A percentile compares a stretch with the other conserved stretches of the same genome.
These are phyloP conservation scores for Eragrostis curvula DNA, from an alignment of 176 grass and related monocot genomes.

Conservation along the genomic window DNA sequence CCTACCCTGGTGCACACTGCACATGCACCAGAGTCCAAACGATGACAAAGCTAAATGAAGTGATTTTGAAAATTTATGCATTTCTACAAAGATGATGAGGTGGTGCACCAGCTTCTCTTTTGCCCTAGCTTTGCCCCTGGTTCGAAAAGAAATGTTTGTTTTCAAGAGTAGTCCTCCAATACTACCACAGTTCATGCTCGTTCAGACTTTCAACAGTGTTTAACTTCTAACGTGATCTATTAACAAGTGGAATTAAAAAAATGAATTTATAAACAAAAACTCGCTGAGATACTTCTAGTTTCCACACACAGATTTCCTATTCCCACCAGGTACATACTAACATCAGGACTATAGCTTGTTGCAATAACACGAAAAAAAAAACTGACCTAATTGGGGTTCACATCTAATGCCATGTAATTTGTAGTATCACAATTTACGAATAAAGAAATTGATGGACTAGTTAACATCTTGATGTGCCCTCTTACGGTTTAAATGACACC, in stretches of 20 bases:
- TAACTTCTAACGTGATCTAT: slow-evolving; percentile 1
- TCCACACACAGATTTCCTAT: not conserved
- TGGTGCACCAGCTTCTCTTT: too few species aligned
- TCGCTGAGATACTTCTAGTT: not conserved
- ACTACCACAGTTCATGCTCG: not conserved
- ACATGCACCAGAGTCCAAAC: too few species aligned
- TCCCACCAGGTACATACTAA: not conserved
- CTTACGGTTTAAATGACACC: not conserved
- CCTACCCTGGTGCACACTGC: too few species aligned
- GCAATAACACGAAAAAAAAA: not conserved
- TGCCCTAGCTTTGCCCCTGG: too few species aligned
- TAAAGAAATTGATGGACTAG: not conserved
- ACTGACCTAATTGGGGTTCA: not conserved
- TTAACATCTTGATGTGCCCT: not conserved
- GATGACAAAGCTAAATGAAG: too few species aligned
- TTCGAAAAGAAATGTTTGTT: not conserved
- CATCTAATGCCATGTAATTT: not conserved
- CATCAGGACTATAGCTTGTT: not conserved
- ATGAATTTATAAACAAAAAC: not conserved
- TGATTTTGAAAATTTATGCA: too few species aligned
- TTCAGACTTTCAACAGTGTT: not conserved
- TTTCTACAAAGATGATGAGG: too few species aligned
- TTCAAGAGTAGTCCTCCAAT: not conserved
- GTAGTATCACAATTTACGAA: not conserved
- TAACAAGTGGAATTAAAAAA: not conserved